A percentile compares a stretch with the other conserved stretches of the same genome.
Evolutionary conservation across 2,329 filamentous ascomycete genomes (phyloP).

Genomic region (Verticillium dahliae): DNA sequence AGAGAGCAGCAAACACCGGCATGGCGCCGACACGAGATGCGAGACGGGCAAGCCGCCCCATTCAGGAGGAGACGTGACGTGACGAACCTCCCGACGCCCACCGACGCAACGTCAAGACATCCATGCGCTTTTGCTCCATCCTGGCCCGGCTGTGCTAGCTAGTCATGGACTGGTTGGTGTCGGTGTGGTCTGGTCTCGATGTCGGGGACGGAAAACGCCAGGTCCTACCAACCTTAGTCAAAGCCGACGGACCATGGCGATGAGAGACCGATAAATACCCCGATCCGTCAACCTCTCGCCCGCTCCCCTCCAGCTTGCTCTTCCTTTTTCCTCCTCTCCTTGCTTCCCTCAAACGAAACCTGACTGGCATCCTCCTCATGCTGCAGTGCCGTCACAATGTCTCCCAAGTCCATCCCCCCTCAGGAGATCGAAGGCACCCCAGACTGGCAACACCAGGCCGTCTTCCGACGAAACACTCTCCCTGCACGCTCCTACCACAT

Average conservation of each 20-base stretch:
- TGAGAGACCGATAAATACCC: background rate
- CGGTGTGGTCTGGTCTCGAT: background rate
- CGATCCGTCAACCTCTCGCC: background rate
- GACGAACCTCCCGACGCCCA: background rate
- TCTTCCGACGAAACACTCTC: constrained; percentile 47
- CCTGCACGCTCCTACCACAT: constrained; percentile 46
- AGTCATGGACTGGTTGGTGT: background rate
- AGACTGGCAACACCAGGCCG: constrained; percentile 43
- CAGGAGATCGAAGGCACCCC: constrained; percentile 28
- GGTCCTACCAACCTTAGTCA: background rate
- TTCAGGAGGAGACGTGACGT: background rate
- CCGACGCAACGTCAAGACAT: background rate
- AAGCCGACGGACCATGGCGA: background rate
- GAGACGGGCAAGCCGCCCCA: background rate
- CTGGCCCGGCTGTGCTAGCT: background rate
- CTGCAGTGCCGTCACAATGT: constrained; percentile 13
- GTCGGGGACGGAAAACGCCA: background rate
- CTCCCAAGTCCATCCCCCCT: constrained; percentile 21
- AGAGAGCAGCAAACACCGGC: background rate
- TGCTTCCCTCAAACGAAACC: background rate
- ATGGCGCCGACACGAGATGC: background rate
- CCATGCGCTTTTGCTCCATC: background rate
- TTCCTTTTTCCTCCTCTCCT: background rate
- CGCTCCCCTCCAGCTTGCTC: background rate
- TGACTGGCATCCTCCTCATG: constrained; percentile 23